phyloP scores from a whole-genome alignment of 2,329 filamentous ascomycete species.

The Claviceps purpurea region DNA sequence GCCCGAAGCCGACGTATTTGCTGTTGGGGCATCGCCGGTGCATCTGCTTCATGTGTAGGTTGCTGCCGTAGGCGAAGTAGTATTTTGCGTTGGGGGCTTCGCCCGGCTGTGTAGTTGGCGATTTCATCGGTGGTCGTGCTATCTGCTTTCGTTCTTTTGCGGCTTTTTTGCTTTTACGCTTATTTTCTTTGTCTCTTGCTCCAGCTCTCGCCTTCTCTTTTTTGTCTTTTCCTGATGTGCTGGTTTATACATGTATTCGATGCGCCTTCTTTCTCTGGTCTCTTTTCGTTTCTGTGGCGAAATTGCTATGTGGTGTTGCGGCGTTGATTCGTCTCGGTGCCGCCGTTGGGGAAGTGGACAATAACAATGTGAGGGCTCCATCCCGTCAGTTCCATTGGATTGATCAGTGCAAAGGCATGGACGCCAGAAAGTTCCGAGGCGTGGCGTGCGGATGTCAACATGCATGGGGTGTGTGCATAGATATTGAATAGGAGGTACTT shows the following conservation, averaged over 20 bases:
- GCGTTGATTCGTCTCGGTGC: neutral
- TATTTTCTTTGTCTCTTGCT: neutral
- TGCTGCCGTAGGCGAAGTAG: constrained; percentile 36
- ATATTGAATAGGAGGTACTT: too few relatives aligned
- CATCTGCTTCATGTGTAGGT: constrained; percentile 32
- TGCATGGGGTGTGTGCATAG: too few relatives aligned
- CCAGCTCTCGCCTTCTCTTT: neutral
- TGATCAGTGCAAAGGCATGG: neutral
- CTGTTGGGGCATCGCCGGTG: constrained; percentile 27
- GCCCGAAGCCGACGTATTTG: constrained; percentile 24
- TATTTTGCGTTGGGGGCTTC: constrained; percentile 12
- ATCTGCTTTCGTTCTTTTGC: neutral
- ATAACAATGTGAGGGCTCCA: neutral
- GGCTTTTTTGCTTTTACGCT: neutral
- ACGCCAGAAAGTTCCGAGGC: too few relatives aligned
- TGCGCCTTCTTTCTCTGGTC: too few relatives aligned
- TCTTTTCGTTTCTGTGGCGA: too few relatives aligned
- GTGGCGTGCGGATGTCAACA: neutral
- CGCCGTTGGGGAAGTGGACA: too few relatives aligned
- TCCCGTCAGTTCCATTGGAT: neutral
- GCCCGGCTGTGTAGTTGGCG: neutral
- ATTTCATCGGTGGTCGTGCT: neutral
- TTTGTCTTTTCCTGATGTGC: neutral
- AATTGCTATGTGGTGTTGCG: neutral
- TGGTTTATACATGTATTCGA: neutral